phyloP scores from a whole-genome alignment of 164 flowering plant genomes.

The Santalum album region DNA sequence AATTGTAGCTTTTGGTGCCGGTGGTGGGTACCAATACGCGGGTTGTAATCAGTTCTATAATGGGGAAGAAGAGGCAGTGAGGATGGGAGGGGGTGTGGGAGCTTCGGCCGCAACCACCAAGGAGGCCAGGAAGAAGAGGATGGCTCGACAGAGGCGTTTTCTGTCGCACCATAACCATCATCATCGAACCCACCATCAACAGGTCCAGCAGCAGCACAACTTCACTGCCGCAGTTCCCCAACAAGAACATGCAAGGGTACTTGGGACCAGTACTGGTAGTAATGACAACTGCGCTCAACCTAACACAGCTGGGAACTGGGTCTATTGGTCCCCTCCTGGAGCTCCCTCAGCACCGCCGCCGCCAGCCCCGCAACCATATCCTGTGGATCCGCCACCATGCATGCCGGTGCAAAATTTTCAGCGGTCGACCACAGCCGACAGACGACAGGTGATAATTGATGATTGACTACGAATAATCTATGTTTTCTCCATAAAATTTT shows the following conservation, averaged over 20 bases:
- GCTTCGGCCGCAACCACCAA: slow-evolving; percentile 77
- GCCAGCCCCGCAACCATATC: background rate
- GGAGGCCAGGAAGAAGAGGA: slow-evolving; percentile 91
- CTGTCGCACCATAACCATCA: slow-evolving; percentile 35
- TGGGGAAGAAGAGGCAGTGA: too few relatives aligned
- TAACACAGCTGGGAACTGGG: slow-evolving; percentile 37
- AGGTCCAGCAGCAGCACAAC: slow-evolving; percentile 9
- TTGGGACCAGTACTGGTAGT: slow-evolving; percentile 6
- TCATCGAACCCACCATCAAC: slow-evolving; percentile 17
- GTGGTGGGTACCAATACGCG: too few relatives aligned
- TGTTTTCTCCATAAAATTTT: too few relatives aligned
- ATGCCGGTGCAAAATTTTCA: slow-evolving; percentile 27
- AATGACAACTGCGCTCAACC: slow-evolving; percentile 17
- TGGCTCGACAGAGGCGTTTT: slow-evolving; percentile 75
- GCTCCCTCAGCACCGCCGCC: slow-evolving; percentile 1
- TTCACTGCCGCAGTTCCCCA: too few relatives aligned
- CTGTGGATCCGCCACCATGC: slow-evolving; percentile 14
- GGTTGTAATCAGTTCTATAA: too few relatives aligned
- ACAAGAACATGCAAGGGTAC: slow-evolving; percentile 23
- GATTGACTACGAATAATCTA: background rate
- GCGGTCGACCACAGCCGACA: slow-evolving; percentile 30
- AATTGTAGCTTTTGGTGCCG: too few relatives aligned
- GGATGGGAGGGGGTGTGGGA: slow-evolving; percentile 32
- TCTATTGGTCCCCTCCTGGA: slow-evolving; percentile 41
- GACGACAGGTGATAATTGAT: slow-evolving; percentile 38